These are phyloP conservation scores for Paecilomyces formosus DNA, from an alignment of 2,329 filamentous ascomycete genomes.

Conservation along the genomic window DNA sequence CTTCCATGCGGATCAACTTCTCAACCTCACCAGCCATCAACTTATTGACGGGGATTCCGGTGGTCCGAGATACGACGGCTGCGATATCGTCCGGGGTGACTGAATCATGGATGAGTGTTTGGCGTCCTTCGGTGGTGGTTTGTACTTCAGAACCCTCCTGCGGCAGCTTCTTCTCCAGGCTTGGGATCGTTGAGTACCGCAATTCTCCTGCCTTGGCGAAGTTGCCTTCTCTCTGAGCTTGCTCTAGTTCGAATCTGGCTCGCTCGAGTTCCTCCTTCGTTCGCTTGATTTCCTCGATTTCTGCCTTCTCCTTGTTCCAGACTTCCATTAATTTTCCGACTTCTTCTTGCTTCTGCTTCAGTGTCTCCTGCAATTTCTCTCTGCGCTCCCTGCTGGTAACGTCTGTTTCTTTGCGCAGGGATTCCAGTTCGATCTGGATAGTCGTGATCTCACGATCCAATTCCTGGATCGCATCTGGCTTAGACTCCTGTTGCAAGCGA, in stretches of 20 bases:
- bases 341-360: conserved; percentile 72
- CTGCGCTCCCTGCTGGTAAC: conserved; percentile 79
- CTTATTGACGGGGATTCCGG: conserved; percentile 87
- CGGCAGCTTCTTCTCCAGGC: conserved; percentile 69
- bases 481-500: conserved; percentile 89
- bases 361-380: conserved; percentile 71
- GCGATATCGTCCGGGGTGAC: conserved; percentile 96
- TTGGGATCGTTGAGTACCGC: conserved; percentile 78
- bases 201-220: conserved; percentile 88
- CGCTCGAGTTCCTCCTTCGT: conserved; percentile 83
- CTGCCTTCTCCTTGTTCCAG: conserved; percentile 83
- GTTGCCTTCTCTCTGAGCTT: conserved; percentile 78
- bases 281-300: conserved; percentile 81
- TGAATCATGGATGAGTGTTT: conserved; percentile 77
- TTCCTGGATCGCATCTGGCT: conserved; percentile 87
- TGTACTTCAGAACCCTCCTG: conserved; percentile 55
- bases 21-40: conserved; percentile 90
- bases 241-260: conserved; percentile 76
- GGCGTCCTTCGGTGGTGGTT: conserved; percentile 29
- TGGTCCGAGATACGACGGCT: conserved; percentile 80
- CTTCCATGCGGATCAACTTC: conserved; percentile 93
- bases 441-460: conserved; percentile 95
- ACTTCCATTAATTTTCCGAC: conserved; percentile 65
- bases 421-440: conserved; percentile 93
- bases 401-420: conserved; percentile 87